Percentiles rank a stretch among this genome's conserved stretches.
These are phyloP conservation scores for Eucalyptus cloeziana DNA, from an alignment of 345 rosid species.

Conservation along the genomic window DNA sequence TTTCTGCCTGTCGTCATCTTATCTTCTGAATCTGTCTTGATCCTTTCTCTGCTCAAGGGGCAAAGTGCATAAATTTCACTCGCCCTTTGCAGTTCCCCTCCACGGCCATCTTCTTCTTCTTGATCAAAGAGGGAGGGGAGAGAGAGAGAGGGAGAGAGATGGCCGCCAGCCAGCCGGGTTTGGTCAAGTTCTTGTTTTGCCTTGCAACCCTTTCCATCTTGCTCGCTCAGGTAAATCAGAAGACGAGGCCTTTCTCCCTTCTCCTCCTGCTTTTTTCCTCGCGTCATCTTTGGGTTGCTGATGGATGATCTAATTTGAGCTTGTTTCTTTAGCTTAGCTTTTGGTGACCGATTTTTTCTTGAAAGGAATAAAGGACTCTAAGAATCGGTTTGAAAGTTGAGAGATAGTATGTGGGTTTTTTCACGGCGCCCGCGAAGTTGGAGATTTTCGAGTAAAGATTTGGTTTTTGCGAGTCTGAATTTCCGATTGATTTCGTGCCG, in stretches of 20 bases:
- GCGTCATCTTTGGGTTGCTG: neutral
- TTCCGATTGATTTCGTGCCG: neutral
- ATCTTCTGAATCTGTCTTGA: neutral
- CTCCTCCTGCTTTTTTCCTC: neutral
- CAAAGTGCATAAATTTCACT: neutral
- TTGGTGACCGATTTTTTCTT: neutral
- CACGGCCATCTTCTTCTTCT: neutral
- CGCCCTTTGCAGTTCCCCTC: neutral
- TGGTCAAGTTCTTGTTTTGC: neutral
- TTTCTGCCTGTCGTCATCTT: neutral
- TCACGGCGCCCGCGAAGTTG: neutral
- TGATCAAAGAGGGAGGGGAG: neutral
- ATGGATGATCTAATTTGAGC: neutral
- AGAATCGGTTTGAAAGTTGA: neutral
- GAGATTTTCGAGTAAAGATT: neutral
- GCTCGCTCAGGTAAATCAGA: neutral
- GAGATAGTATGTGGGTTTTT: neutral
- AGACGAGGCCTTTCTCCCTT: neutral
- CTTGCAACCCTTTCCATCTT: neutral
- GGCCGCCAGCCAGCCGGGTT: neutral
- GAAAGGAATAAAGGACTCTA: neutral
- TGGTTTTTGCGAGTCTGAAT: neutral
- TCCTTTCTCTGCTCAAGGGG: neutral
- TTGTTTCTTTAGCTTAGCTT: neutral
- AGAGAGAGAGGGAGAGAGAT: neutral